Evolutionary conservation across 352 stramenopile genomes (phyloP).

Genomic region (Pythium utonaiense): DNA sequence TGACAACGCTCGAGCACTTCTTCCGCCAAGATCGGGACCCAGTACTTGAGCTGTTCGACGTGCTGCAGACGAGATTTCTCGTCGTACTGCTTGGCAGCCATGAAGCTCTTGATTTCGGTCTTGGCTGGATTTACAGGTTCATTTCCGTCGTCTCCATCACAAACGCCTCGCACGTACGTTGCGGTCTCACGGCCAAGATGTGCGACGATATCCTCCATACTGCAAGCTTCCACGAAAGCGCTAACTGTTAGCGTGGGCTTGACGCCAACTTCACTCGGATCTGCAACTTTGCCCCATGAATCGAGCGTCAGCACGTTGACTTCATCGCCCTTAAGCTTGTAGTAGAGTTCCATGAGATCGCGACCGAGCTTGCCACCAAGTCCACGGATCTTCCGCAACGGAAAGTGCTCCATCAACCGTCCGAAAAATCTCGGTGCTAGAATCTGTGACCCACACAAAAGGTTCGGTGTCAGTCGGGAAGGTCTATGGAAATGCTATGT

Average conservation of each 20-base stretch:
- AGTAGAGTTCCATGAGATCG: conserved; percentile 60
- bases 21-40: conserved; percentile 64
- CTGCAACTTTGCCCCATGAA: conserved; percentile 20
- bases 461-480: no score
- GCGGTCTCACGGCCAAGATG: conserved; percentile 64
- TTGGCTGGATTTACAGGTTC: conserved; percentile 76
- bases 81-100: conserved; percentile 80
- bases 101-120: conserved; percentile 58
- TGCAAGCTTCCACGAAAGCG: conserved; percentile 51
- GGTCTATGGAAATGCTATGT: no score
- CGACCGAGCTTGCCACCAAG: conserved; percentile 76
- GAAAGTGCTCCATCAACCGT: conserved; percentile 65
- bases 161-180: conserved; percentile 49
- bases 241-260: conserved; percentile 35
- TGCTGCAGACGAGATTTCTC: conserved; percentile 47
- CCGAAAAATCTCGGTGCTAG: conserved; percentile 59
- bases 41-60: conserved; percentile 67
- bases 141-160: conserved; percentile 57
- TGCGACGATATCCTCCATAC: conserved; percentile 44
- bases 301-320: conserved; percentile 16
- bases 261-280: conserved; percentile 14
- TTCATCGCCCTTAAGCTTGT: conserved; percentile 32
- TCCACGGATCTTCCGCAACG: conserved; percentile 67
- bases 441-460: conserved; percentile 28
- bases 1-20: conserved; percentile 79